Conservation (phyloP, 2,329 filamentous ascomycete genomes). For the Fusarium sp. region DNA sequence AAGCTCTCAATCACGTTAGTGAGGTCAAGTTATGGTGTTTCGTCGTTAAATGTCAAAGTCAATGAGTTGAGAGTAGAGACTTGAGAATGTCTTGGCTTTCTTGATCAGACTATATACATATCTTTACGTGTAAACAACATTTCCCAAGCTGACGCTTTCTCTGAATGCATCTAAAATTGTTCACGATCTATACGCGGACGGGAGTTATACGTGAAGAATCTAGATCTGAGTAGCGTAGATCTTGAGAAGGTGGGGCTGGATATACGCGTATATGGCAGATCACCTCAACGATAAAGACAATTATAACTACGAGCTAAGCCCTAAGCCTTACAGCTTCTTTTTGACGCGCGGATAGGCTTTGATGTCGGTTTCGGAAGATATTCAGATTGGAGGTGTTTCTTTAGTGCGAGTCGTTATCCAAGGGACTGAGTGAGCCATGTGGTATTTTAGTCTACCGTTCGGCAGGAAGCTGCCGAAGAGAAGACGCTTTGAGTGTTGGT, state of each 20-base stretch:
- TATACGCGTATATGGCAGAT: conserved; percentile 28
- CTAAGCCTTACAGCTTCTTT: conserved; percentile 16
- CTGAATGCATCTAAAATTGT: not conserved
- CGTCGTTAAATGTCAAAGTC: no score
- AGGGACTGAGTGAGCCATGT: not conserved
- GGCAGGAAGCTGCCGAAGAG: not conserved
- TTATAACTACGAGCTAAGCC: conserved; percentile 3
- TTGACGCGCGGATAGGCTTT: not conserved
- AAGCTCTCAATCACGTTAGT: not conserved
- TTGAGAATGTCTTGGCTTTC: not conserved
- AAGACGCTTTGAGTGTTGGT: not conserved
- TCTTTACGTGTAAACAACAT: conserved; percentile 5
- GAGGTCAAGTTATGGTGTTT: not conserved
- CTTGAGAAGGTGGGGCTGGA: not conserved
- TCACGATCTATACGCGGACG: conserved; percentile 26
- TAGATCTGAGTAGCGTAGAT: conserved; percentile 3
- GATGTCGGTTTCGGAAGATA: not conserved
- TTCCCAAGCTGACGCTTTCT: not conserved
- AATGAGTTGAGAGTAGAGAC: not conserved
- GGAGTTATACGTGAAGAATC: not conserved
- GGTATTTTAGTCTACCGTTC: not conserved
- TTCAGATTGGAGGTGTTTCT: not conserved
- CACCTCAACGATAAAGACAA: not conserved
- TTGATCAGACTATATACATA: conserved; percentile 27
- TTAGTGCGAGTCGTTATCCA: not conserved